Base-by-base conservation (phyloP, 768 basidiomycete genomes). In the Coprinopsis marcescibilis region DNA sequence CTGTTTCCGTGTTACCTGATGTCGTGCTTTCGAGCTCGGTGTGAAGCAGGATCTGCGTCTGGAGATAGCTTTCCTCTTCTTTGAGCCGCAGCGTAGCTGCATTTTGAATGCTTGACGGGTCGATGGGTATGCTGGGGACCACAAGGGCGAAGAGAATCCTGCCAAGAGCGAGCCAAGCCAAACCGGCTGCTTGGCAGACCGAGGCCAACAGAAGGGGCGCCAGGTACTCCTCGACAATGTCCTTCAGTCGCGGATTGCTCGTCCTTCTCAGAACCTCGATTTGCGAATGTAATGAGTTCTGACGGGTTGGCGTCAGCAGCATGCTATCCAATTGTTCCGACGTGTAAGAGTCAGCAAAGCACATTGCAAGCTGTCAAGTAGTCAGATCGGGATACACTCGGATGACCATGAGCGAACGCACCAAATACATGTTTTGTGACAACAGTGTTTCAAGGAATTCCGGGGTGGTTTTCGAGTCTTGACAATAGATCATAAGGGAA, bases 71-170 rank as follows among this genome's bases (percentile, higher is more conserved):
- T 25, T 66, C 54, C 45, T 80, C 70, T 40, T 69, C 57, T 23
- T 59, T 56, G 59, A 73, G 70, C 23, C 81, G 77, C 24, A 67
- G 61, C 1, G 57, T 56, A 0, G 68, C 65, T 39, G 68, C 75
- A 42, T 68, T 72, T 45, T 80, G 72, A 26, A 83, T 74, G 19
- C 80, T 81, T 5, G 83, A 81, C 21, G 96, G 96, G 61, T 99
- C 96, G 40, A 97, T 65, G 2, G 94, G 91, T 1, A 78, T 67
- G 60, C 90, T 77, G 0, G 96, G 92, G 30, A 98, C 71, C 57
- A 85, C 84, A 15, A 94, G 73, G 3, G 83, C 70, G 19, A 91
- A 60, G 20, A 93, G 62, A 45, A 82, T 53, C 14, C 70, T 71
- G 36, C 77, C 73, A 40, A 88, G 58, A 1, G 73, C 74, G 25